Evolutionary conservation across 495 filamentous ascomycete genomes (phyloP).

Genomic region (Hypoxylon fragiforme): DNA sequence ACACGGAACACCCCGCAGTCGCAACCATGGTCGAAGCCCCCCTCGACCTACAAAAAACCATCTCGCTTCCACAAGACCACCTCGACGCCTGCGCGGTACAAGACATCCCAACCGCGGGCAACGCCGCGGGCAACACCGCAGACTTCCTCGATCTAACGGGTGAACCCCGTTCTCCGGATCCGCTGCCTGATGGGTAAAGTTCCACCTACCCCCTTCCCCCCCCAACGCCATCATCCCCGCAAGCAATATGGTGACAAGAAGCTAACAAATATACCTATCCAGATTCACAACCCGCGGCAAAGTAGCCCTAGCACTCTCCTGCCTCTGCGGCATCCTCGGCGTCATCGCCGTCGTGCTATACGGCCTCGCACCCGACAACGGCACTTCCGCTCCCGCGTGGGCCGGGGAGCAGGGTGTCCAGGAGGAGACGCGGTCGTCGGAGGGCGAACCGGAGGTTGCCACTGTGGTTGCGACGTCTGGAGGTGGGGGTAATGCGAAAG

Average conservation of each 20-base stretch:
- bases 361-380: slow-evolving; percentile 48
- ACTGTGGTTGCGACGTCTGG: slow-evolving; percentile 10
- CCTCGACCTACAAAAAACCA: slow-evolving; percentile 57
- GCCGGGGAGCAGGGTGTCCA: slow-evolving; percentile 1
- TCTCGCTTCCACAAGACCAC: slow-evolving; percentile 67
- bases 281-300: slow-evolving; percentile 72
- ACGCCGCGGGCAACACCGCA: slow-evolving; percentile 72
- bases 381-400: slow-evolving; percentile 10
- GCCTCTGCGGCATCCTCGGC: slow-evolving; percentile 71
- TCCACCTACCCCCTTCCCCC: background rate
- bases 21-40: slow-evolving; percentile 69
- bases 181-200: slow-evolving; percentile 63
- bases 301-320: slow-evolving; percentile 73
- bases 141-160: slow-evolving; percentile 69
- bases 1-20: slow-evolving; percentile 28
- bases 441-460: slow-evolving; percentile 15
- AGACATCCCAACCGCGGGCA: slow-evolving; percentile 59
- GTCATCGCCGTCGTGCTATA: slow-evolving; percentile 71
- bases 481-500: slow-evolving; percentile 11
- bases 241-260: background rate
- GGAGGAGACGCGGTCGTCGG: slow-evolving; percentile 14
- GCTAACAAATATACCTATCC: too few relatives aligned
- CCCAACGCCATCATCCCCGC: background rate
- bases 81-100: slow-evolving; percentile 60
- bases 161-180: slow-evolving; percentile 56